These are phyloP conservation scores for Aquilaria malaccensis DNA, from an alignment of 345 rosid genomes.

Conservation along the genomic window DNA sequence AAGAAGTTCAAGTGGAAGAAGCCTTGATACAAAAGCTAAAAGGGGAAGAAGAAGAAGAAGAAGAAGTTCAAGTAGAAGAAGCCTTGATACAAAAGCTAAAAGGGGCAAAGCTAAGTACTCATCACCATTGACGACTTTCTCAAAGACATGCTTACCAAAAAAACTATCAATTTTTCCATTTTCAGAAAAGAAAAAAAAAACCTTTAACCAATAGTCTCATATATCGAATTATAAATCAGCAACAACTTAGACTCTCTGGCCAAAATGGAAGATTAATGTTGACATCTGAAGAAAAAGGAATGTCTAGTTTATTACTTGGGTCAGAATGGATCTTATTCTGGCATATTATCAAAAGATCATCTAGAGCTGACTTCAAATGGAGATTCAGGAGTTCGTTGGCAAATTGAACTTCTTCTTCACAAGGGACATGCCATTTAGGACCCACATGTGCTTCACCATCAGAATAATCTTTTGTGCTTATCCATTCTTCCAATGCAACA, in stretches of 20 bases:
- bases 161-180: neutral
- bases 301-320: slow-evolving; percentile 45
- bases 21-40: no score
- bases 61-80: neutral
- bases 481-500: slow-evolving; percentile 80
- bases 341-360: slow-evolving; percentile 80
- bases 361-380: slow-evolving; percentile 84
- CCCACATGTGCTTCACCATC: slow-evolving; percentile 35
- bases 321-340: slow-evolving; percentile 71
- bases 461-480: slow-evolving; percentile 75
- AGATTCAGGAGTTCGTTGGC: slow-evolving; percentile 88
- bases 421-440: slow-evolving; percentile 92
- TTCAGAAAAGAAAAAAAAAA: neutral
- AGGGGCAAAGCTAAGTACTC: neutral
- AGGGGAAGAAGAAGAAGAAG: neutral
- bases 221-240: no score
- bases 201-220: neutral
- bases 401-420: slow-evolving; percentile 76
- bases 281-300: neutral
- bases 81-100: no score
- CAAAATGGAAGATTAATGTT: no score
- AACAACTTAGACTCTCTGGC: no score
- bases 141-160: slow-evolving; percentile 1
- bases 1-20: neutral
- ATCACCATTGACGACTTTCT: slow-evolving; percentile 1